Evolutionary conservation across 495 filamentous ascomycete species (phyloP).

Genomic region (Xylaria castorea): DNA sequence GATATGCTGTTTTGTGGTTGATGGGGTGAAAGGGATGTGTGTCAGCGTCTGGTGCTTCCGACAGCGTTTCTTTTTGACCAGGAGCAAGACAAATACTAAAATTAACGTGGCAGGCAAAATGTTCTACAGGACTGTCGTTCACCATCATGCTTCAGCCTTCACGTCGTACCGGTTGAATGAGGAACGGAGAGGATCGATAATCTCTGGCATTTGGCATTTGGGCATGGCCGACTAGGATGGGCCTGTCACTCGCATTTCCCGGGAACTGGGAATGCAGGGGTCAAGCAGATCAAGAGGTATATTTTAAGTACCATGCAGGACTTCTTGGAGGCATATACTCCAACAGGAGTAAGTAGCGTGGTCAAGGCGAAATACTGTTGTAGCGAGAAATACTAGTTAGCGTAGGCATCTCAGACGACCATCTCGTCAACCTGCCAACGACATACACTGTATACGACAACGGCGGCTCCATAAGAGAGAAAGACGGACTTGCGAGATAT

Average conservation of each 20-base stretch:
- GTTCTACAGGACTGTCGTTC: slow-evolving; percentile 16
- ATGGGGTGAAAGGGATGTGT: slow-evolving; percentile 11
- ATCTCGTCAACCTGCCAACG: not conserved
- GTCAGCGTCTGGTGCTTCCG: slow-evolving; percentile 24
- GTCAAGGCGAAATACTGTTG: not conserved
- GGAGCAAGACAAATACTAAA: slow-evolving; percentile 24
- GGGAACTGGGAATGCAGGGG: slow-evolving; percentile 31
- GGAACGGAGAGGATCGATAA: slow-evolving; percentile 7
- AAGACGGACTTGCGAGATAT: not conserved
- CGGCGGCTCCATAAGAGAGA: not conserved
- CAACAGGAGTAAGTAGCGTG: slow-evolving; percentile 3
- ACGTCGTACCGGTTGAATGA: not conserved
- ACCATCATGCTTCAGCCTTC: slow-evolving; percentile 8
- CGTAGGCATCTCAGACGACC: not conserved
- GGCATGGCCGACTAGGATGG: slow-evolving; percentile 26
- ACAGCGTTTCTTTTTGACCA: slow-evolving; percentile 1
- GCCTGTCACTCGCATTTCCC: slow-evolving; percentile 26
- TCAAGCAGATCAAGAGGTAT: slow-evolving; percentile 23
- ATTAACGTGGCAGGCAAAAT: slow-evolving; percentile 22
- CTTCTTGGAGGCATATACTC: slow-evolving; percentile 17
- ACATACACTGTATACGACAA: not conserved
- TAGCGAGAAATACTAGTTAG: not conserved
- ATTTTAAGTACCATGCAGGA: slow-evolving; percentile 30
- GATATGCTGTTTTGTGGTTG: slow-evolving; percentile 16
- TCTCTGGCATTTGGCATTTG: slow-evolving; percentile 14